Evolutionary conservation across 2,329 filamentous ascomycete species (phyloP).

Genomic region (Pseudocercospora fijiensis): DNA sequence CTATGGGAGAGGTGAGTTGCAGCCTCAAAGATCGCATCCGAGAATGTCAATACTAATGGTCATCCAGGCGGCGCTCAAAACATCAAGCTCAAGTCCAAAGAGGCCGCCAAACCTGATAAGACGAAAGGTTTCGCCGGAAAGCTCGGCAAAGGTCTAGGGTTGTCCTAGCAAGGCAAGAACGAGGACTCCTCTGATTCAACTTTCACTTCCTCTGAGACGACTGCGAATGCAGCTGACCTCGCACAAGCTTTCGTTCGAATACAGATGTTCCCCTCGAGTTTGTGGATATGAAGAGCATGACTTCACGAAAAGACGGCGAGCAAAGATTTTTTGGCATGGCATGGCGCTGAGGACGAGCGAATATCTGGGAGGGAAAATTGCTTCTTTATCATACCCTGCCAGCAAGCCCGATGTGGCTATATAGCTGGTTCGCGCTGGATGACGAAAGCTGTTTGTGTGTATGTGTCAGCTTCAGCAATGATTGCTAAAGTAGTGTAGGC

Average conservation of each 20-base stretch:
- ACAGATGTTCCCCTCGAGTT: neutral
- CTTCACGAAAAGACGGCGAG: neutral
- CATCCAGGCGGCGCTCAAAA: slow-evolving; percentile 53
- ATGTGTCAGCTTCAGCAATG: neutral
- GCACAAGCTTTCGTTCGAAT: neutral
- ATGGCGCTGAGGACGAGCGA: neutral
- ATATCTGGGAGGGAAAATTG: neutral
- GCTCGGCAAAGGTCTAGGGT: slow-evolving; percentile 19
- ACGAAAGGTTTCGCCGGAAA: slow-evolving; percentile 19
- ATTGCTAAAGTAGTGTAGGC: neutral
- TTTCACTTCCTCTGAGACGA: neutral
- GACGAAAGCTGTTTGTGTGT: neutral
- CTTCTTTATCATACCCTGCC: neutral
- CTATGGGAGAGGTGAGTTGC: slow-evolving; percentile 56
- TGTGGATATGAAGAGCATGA: neutral
- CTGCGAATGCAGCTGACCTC: neutral
- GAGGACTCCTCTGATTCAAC: neutral
- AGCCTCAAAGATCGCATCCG: neutral
- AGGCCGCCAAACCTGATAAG: slow-evolving; percentile 29
- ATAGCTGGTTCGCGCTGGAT: neutral
- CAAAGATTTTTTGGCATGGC: slow-evolving; percentile 1
- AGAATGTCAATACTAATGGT: slow-evolving; percentile 28
- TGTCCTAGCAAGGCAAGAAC: neutral
- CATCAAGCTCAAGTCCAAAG: slow-evolving; percentile 51
- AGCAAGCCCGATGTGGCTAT: neutral